Evolutionary conservation across 306 rosid genomes (phyloP).

Genomic region (Quercus cerris): DNA sequence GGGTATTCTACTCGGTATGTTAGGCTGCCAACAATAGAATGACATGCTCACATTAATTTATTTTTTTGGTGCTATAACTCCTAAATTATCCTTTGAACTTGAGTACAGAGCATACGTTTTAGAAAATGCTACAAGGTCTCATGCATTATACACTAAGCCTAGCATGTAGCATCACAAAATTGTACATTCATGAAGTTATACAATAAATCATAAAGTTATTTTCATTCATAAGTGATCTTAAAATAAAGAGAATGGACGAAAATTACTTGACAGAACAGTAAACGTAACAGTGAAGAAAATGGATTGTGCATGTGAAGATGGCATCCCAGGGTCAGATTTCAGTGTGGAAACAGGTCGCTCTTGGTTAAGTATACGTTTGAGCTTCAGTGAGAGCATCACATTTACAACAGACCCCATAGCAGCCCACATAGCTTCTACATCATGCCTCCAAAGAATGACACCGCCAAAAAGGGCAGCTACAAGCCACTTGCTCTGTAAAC

Average conservation of each 20-base stretch:
- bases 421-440: slow-evolving; percentile 77
- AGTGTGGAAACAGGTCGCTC: slow-evolving; percentile 63
- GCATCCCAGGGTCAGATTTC: slow-evolving; percentile 95
- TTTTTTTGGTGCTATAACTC: too few species aligned
- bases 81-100: not conserved
- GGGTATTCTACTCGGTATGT: not conserved
- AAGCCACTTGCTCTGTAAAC: slow-evolving; percentile 86
- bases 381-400: slow-evolving; percentile 41
- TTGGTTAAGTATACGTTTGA: slow-evolving; percentile 73
- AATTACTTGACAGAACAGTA: slow-evolving; percentile 59
- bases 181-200: not conserved
- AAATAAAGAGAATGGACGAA: slow-evolving; percentile 19
- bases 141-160: not conserved
- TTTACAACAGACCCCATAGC: slow-evolving; percentile 67
- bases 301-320: slow-evolving; percentile 84
- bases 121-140: not conserved
- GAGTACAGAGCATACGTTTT: not conserved
- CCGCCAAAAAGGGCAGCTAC: slow-evolving; percentile 49
- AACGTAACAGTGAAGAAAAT: slow-evolving; percentile 59
- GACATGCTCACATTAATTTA: not conserved
- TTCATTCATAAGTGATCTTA: slow-evolving; percentile 1
- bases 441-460: slow-evolving; percentile 75
- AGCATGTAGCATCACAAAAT: not conserved
- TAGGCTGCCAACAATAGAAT: not conserved
- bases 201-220: not conserved